These are phyloP conservation scores for Lithohypha guttulata DNA, from an alignment of 2,329 filamentous ascomycete genomes.

Conservation along the genomic window DNA sequence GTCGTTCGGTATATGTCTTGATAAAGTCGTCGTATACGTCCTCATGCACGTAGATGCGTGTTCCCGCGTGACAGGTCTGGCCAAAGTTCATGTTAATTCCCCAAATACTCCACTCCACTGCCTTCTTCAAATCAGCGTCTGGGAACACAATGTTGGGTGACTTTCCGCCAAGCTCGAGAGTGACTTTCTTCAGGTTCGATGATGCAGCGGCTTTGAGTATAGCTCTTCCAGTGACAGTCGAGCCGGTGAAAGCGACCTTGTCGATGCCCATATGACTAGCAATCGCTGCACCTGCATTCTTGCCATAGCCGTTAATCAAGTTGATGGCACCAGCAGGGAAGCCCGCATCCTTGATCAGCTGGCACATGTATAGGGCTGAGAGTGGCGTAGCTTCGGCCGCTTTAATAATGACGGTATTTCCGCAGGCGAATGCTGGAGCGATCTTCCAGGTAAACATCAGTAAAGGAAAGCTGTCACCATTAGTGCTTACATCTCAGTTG, in stretches of 20 bases:
- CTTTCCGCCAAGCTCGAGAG: slow-evolving; percentile 29
- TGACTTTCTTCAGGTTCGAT: slow-evolving; percentile 28
- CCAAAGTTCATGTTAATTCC: slow-evolving; percentile 26
- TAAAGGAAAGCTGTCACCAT: slow-evolving; percentile 8
- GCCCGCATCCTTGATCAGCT: slow-evolving; percentile 40
- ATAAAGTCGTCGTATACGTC: slow-evolving; percentile 25
- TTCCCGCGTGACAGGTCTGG: slow-evolving; percentile 26
- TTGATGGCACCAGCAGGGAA: slow-evolving; percentile 48
- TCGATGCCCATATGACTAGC: slow-evolving; percentile 24
- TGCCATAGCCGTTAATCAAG: slow-evolving; percentile 51
- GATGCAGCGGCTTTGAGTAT: slow-evolving; percentile 24
- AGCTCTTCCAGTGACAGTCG: slow-evolving; percentile 23
- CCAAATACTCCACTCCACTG: slow-evolving; percentile 24
- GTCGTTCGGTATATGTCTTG: slow-evolving; percentile 34
- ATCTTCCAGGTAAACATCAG: slow-evolving; percentile 38
- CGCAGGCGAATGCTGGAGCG: slow-evolving; percentile 52
- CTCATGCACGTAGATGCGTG: slow-evolving; percentile 27
- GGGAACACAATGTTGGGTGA: slow-evolving; percentile 25
- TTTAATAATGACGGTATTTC: slow-evolving; percentile 60
- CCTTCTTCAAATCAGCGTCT: slow-evolving; percentile 27
- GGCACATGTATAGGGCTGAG: slow-evolving; percentile 37
- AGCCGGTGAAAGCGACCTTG: slow-evolving; percentile 29
- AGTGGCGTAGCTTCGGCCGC: slow-evolving; percentile 51
- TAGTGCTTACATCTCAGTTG: not conserved
- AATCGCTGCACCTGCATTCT: slow-evolving; percentile 38